Evolutionary conservation across 371 early-diverging fungal species (phyloP).

Genomic region (Apophysomyces ossiformis): DNA sequence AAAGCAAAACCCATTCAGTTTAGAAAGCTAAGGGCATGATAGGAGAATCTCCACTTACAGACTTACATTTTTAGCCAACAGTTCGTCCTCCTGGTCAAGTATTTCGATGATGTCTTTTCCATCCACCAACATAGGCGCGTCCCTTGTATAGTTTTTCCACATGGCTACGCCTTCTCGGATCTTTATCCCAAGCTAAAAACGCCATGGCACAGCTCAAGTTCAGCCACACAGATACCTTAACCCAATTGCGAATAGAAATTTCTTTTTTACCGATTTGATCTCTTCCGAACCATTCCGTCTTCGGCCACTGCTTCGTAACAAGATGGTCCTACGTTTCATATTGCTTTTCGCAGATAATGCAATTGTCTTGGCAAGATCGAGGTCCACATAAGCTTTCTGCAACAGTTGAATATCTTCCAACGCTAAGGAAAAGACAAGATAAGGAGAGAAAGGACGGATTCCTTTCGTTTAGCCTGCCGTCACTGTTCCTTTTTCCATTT

Average conservation of each 20-base stretch:
- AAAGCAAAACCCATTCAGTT: not conserved
- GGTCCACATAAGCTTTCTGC: slow-evolving; percentile 52
- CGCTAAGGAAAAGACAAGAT: not conserved
- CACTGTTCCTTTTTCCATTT: not conserved
- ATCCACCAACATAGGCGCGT: slow-evolving; percentile 35
- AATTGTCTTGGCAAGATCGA: slow-evolving; percentile 56
- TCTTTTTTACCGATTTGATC: slow-evolving; percentile 32
- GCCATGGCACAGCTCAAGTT: not conserved
- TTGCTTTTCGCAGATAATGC: slow-evolving; percentile 52
- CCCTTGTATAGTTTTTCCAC: slow-evolving; percentile 39
- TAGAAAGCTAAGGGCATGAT: not conserved
- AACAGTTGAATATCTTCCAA: slow-evolving; percentile 49
- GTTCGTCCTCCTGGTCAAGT: slow-evolving; percentile 26
- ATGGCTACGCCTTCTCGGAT: slow-evolving; percentile 34
- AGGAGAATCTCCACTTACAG: not conserved
- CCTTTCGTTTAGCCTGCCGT: too few species aligned
- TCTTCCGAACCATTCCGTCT: slow-evolving; percentile 32
- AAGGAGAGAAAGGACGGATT: too few species aligned
- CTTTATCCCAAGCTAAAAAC: slow-evolving; percentile 32
- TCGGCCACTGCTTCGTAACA: slow-evolving; percentile 31
- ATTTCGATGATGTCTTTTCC: slow-evolving; percentile 37
- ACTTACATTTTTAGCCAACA: slow-evolving; percentile 35
- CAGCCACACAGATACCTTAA: slow-evolving; percentile 7
- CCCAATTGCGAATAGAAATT: too few species aligned
- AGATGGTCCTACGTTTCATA: slow-evolving; percentile 41